Percentiles rank a stretch among this genome's conserved stretches.
Conservation (phyloP, 2,329 filamentous ascomycete species). For the Monilinia fructicola region DNA sequence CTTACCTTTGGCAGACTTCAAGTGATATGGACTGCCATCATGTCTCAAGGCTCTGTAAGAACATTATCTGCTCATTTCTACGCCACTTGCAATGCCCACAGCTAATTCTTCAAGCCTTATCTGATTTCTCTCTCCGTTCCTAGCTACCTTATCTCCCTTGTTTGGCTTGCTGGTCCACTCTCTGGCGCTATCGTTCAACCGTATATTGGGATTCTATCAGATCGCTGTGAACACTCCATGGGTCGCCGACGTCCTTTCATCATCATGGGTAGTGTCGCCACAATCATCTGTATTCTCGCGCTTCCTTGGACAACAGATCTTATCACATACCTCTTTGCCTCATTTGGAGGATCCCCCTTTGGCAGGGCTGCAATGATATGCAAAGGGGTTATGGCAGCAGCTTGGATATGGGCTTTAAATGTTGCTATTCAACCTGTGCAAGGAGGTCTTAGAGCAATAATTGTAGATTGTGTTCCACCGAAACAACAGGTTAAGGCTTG, state of each 20-base stretch:
- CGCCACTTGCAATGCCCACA: neutral
- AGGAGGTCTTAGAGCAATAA: conserved; percentile 39
- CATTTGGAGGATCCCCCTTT: neutral
- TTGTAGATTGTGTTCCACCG: conserved; percentile 39
- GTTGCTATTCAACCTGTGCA: conserved; percentile 41
- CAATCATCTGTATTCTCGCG: conserved; percentile 50
- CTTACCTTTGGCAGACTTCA: conserved; percentile 19
- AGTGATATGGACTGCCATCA: conserved; percentile 25
- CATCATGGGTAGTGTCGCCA: conserved; percentile 49
- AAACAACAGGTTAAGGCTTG: conserved; percentile 40
- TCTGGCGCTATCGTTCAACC: conserved; percentile 54
- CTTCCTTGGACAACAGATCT: conserved; percentile 52
- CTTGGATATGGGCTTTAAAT: conserved; percentile 38
- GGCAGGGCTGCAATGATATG: conserved; percentile 7
- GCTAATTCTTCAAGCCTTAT: conserved; percentile 22
- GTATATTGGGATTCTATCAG: conserved; percentile 54
- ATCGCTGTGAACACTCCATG: conserved; percentile 45
- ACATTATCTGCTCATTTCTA: neutral
- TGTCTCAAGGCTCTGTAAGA: conserved; percentile 25
- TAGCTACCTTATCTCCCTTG: conserved; percentile 51
- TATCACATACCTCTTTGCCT: conserved; percentile 14
- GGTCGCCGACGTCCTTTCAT: conserved; percentile 55
- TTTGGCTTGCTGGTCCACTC: conserved; percentile 57
- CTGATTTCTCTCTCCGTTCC: conserved; percentile 50
- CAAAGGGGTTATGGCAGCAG: conserved; percentile 27